A percentile compares a stretch with the other conserved stretches of the same genome.
phyloP scores from a whole-genome alignment of 352 stramenopile species.

The Phytophthora ohioensis region DNA sequence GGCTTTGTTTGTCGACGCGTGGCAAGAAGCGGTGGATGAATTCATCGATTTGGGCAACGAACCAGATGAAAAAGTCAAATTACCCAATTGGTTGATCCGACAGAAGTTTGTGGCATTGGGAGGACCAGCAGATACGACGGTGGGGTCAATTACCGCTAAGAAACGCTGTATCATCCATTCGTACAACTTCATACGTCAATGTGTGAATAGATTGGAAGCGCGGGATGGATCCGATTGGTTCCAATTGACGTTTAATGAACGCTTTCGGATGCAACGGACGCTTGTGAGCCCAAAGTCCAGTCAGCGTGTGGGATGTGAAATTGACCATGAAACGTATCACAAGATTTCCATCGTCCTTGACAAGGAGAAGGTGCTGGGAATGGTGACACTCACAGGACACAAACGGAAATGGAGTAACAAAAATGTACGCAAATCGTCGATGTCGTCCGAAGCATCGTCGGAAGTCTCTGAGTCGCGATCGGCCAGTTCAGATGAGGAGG shows the following conservation, averaged over 20 bases:
- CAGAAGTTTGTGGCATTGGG: constrained; percentile 46
- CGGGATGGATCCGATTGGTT: constrained; percentile 50
- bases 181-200: constrained; percentile 49
- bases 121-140: constrained; percentile 37
- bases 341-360: constrained; percentile 41
- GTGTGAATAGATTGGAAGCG: constrained; percentile 32
- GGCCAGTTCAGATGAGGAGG: constrained; percentile 32
- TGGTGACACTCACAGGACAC: constrained; percentile 26
- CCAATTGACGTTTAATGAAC: constrained; percentile 37
- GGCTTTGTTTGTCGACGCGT: constrained; percentile 45
- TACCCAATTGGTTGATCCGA: constrained; percentile 54
- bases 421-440: constrained; percentile 26
- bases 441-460: constrained; percentile 38
- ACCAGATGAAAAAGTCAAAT: constrained; percentile 43
- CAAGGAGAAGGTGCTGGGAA: constrained; percentile 45
- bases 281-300: constrained; percentile 45
- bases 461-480: constrained; percentile 22
- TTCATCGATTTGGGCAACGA: constrained; percentile 47
- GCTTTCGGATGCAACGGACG: constrained; percentile 41
- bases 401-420: constrained; percentile 44
- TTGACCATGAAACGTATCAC: constrained; percentile 37
- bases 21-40: constrained; percentile 45
- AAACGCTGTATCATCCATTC: constrained; percentile 47
- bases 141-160: constrained; percentile 49
- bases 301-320: constrained; percentile 44